Percentiles rank a stretch among this genome's conserved stretches.
phyloP scores from a whole-genome alignment of 805 yeast genomes.

The Saturnispora kantuleensis region DNA sequence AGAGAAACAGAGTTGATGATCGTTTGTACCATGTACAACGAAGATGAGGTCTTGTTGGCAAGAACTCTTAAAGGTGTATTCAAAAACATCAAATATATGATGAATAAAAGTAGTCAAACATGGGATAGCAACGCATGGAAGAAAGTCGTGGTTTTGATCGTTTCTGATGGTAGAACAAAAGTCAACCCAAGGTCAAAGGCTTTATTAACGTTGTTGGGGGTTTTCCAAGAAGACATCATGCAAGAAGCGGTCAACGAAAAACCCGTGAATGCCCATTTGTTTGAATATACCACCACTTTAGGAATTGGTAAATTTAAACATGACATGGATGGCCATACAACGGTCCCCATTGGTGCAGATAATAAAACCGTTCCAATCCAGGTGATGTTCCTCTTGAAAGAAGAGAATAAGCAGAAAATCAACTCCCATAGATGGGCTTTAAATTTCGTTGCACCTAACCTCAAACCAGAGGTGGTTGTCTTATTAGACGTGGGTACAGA shows the following conservation, averaged over 20 bases:
- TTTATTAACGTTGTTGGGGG: conserved; percentile 74
- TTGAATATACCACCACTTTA: conserved; percentile 86
- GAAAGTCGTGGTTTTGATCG: conserved; percentile 77
- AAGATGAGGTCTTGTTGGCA: conserved; percentile 72
- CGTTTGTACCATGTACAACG: conserved; percentile 88
- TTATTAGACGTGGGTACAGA: conserved; percentile 91
- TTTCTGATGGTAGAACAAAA: conserved; percentile 84
- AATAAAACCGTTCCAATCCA: conserved; percentile 63
- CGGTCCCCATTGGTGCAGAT: conserved; percentile 57
- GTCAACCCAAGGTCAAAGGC: conserved; percentile 71
- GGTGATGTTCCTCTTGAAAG: conserved; percentile 78
- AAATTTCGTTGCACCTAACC: conserved; percentile 76
- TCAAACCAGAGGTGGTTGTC: conserved; percentile 74
- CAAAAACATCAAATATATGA: conserved; percentile 71
- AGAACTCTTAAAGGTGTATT: conserved; percentile 84
- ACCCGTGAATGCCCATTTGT: conserved; percentile 76
- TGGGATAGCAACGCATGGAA: conserved; percentile 97
- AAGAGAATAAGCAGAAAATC: conserved; percentile 80
- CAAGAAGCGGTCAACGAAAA: conserved; percentile 78
- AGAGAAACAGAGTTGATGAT: conserved; percentile 79
- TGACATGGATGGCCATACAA: conserved; percentile 40
- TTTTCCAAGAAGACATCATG: conserved; percentile 90
- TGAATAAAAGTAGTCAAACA: conserved; percentile 36
- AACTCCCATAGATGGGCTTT: conserved; percentile 96
- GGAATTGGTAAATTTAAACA: conserved; percentile 44